Percentiles rank a stretch among this genome's conserved stretches.
phyloP scores from a whole-genome alignment of 805 yeast species.

The Lipomyces yamanashiensis region DNA sequence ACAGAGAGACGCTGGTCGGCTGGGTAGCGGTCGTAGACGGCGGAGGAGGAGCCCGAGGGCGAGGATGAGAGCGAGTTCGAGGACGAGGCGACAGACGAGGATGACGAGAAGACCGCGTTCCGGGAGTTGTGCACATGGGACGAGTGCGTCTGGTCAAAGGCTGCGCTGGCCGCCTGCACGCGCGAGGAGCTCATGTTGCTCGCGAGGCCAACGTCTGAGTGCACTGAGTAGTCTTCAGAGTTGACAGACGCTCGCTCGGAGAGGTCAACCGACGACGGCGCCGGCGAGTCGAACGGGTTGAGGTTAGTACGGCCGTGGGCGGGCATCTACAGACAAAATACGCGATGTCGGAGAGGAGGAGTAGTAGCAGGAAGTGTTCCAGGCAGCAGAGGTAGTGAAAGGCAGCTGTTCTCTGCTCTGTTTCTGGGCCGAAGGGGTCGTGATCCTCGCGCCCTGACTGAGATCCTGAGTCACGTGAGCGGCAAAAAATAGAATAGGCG shows the following conservation, averaged over 20 bases:
- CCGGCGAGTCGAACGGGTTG: conserved; percentile 36
- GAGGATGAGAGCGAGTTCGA: conserved; percentile 19
- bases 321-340: conserved; percentile 9
- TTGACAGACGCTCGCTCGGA: conserved; percentile 25
- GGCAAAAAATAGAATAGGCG: no score
- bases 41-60: conserved; percentile 22
- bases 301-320: conserved; percentile 7
- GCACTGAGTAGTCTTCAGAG: conserved; percentile 28
- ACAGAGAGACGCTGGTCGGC: neutral
- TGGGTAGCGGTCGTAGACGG: conserved; percentile 16
- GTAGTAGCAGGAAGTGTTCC: neutral
- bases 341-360: conserved; percentile 1
- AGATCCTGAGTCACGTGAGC: no score
- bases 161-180: conserved; percentile 1
- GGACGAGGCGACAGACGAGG: conserved; percentile 26
- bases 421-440: no score
- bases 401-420: no score
- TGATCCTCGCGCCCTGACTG: no score
- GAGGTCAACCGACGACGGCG: conserved; percentile 18
- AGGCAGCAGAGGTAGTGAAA: neutral
- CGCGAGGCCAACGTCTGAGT: conserved; percentile 29
- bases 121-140: conserved; percentile 35
- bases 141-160: conserved; percentile 22
- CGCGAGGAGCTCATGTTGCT: conserved; percentile 13
- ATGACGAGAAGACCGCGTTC: conserved; percentile 29